These are phyloP conservation scores for Eutrema salsugineum DNA, from an alignment of 441 rosid species.

Conservation along the genomic window DNA sequence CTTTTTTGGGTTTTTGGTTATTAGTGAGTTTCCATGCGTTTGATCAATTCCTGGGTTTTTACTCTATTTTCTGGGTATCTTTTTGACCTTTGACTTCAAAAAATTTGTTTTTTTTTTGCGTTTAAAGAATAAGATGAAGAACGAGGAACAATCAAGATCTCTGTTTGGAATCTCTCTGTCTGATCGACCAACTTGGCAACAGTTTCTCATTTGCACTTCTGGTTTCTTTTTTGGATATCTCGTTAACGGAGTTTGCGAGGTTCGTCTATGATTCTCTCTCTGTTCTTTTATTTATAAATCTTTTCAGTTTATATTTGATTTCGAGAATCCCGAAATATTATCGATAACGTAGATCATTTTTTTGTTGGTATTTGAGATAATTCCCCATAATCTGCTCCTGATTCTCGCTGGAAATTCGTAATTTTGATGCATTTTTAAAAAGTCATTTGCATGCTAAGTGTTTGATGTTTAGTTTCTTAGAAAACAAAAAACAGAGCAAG, in stretches of 20 bases:
- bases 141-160: conserved; percentile 57
- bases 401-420: neutral
- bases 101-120: neutral
- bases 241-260: conserved; percentile 96
- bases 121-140: conserved; percentile 40
- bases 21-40: conserved; percentile 5
- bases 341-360: neutral
- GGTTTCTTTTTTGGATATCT: conserved; percentile 98
- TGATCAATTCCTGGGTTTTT: conserved; percentile 12
- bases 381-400: neutral
- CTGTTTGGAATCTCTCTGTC: conserved; percentile 74
- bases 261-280: conserved; percentile 9
- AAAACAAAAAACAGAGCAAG: conserved; percentile 8
- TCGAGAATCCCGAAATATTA: neutral
- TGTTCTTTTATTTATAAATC: neutral
- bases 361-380: neutral
- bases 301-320: neutral
- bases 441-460: conserved; percentile 21
- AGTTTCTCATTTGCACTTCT: conserved; percentile 84
- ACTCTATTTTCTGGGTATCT: neutral
- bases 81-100: neutral
- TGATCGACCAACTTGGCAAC: conserved; percentile 76
- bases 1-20: neutral
- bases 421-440: neutral
- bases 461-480: conserved; percentile 29